Conservation (phyloP, 192 early-diverging fungal genomes). For the Entrophospora sp. region DNA sequence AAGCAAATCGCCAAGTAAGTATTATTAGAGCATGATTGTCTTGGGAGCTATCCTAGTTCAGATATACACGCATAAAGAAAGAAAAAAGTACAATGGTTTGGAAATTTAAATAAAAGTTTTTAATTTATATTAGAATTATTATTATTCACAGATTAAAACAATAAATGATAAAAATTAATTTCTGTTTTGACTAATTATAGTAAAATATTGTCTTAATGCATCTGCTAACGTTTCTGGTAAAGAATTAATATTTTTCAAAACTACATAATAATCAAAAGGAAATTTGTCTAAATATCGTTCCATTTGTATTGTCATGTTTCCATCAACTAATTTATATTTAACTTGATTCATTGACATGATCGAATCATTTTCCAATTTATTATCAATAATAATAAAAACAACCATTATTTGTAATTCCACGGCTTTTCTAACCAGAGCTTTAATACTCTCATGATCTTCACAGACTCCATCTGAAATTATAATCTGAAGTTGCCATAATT, state of each 20-base stretch:
- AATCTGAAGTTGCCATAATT: conserved; percentile 94
- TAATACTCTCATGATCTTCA: conserved; percentile 83
- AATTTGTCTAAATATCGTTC: conserved; percentile 89
- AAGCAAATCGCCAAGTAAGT: too few relatives aligned
- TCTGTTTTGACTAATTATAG: conserved; percentile 47
- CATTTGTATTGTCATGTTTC: conserved; percentile 58
- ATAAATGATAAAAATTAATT: neutral
- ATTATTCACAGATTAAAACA: too few relatives aligned
- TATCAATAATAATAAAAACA: conserved; percentile 93
- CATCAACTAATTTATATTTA: conserved; percentile 59
- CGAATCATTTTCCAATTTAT: conserved; percentile 68
- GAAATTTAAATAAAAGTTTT: too few relatives aligned
- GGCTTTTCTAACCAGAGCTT: conserved; percentile 74
- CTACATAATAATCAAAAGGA: conserved; percentile 96
- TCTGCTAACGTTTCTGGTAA: conserved; percentile 85
- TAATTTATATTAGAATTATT: too few relatives aligned
- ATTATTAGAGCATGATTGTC: too few relatives aligned
- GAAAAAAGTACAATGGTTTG: too few relatives aligned
- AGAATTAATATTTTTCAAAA: conserved; percentile 78
- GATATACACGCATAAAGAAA: too few relatives aligned
- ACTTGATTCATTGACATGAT: conserved; percentile 89
- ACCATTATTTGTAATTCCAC: conserved; percentile 85
- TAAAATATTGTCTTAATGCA: conserved; percentile 94
- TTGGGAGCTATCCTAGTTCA: too few relatives aligned
- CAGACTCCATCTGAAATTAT: conserved; percentile 96